A percentile compares a stretch with the other conserved stretches of the same genome.
phyloP scores from a whole-genome alignment of 106 monocot species.

The Iris macrosiphon region DNA sequence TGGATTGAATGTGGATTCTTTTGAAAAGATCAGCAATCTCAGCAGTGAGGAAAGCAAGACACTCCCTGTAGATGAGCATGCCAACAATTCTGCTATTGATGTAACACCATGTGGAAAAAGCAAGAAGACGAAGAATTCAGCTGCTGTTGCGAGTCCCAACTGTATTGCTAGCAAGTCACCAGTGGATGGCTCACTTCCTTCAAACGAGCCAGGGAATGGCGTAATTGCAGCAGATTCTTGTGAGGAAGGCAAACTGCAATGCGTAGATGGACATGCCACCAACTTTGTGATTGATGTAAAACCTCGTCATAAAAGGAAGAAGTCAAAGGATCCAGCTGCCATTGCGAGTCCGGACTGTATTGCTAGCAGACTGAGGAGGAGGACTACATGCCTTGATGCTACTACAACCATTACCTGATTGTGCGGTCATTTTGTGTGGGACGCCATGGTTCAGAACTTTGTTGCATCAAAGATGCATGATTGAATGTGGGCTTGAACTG shows the following conservation, averaged over 20 bases:
- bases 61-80: neutral
- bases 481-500: too few relatives aligned
- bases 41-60: neutral
- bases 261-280: too few relatives aligned
- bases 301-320: neutral
- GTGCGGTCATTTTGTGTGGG: too few relatives aligned
- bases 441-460: too few relatives aligned
- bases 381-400: too few relatives aligned
- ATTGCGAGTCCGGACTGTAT: conserved; percentile 1
- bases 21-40: neutral
- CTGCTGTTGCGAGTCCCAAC: neutral
- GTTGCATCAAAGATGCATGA: too few relatives aligned
- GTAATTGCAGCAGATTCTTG: neutral
- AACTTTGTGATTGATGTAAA: too few relatives aligned
- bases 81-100: neutral
- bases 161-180: too few relatives aligned
- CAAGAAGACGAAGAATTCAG: neutral
- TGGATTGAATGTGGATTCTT: neutral
- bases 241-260: too few relatives aligned
- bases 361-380: conserved; percentile 12
- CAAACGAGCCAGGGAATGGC: too few relatives aligned
- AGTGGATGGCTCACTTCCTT: too few relatives aligned
- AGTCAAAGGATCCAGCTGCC: neutral
- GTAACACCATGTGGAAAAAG: neutral
- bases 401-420: too few relatives aligned